Conservation (phyloP, 305 asterid genomes). For the Solanum hybrid region DNA sequence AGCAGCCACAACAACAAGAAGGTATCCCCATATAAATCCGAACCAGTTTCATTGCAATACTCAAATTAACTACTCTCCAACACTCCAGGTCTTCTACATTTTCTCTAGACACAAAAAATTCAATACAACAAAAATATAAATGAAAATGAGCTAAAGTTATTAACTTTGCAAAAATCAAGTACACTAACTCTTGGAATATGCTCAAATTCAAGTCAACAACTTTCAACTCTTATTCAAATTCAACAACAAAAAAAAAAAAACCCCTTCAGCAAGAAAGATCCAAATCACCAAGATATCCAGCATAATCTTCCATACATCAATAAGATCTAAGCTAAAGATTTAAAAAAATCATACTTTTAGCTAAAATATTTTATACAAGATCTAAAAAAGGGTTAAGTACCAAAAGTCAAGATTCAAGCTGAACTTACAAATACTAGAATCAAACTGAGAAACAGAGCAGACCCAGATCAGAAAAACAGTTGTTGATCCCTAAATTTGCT, state of each 20-base stretch:
- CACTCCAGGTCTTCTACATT: background rate
- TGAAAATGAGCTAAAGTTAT: background rate
- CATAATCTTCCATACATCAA: background rate
- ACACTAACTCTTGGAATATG: background rate
- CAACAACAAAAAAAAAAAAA: background rate
- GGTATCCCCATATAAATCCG: background rate
- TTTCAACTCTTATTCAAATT: slow-evolving; percentile 5
- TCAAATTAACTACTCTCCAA: background rate
- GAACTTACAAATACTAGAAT: background rate
- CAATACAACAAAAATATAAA: background rate
- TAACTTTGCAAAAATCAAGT: background rate
- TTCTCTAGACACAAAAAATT: background rate
- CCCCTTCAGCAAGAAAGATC: background rate
- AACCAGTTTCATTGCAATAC: background rate
- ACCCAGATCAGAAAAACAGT: background rate
- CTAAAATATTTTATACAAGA: background rate
- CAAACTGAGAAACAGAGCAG: background rate
- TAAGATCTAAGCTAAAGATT: slow-evolving; percentile 7
- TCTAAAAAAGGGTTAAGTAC: background rate
- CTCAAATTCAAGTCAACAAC: slow-evolving; percentile 9
- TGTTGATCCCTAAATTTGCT: slow-evolving; percentile 5
- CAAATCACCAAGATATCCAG: background rate
- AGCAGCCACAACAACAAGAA: background rate
- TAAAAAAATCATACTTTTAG: background rate
- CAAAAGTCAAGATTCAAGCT: background rate